Conservation (phyloP, 805 yeast genomes). For the Zygosaccharomyces bailii region DNA sequence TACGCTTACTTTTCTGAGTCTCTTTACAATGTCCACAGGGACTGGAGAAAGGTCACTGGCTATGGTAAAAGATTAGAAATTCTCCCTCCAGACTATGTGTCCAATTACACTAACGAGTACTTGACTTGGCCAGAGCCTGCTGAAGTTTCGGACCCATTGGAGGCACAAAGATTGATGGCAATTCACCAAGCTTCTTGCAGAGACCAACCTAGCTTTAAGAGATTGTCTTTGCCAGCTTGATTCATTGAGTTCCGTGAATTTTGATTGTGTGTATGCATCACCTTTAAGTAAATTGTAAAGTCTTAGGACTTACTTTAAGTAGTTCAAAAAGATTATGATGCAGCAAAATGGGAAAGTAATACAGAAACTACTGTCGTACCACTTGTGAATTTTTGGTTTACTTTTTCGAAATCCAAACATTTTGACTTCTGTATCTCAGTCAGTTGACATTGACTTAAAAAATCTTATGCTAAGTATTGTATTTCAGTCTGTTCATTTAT, state of each 20-base stretch:
- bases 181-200: conserved; percentile 46
- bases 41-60: conserved; percentile 54
- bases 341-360: too few relatives aligned
- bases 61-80: conserved; percentile 54
- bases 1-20: conserved; percentile 52
- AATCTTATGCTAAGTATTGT: too few relatives aligned
- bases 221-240: conserved; percentile 37
- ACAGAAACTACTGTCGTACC: too few relatives aligned
- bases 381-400: too few relatives aligned
- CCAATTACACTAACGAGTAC: conserved; percentile 52
- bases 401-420: too few relatives aligned
- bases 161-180: conserved; percentile 48
- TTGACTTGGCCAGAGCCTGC: conserved; percentile 49
- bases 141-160: conserved; percentile 45
- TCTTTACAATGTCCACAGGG: conserved; percentile 51
- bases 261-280: background rate
- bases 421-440: too few relatives aligned
- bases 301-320: too few relatives aligned
- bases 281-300: background rate
- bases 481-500: too few relatives aligned
- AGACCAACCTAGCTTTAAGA: conserved; percentile 47
- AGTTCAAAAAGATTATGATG: too few relatives aligned
- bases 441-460: too few relatives aligned
- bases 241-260: background rate
- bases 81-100: conserved; percentile 45